Evolutionary conservation across 1,284 basidiomycete species (phyloP), one percentile per base, ranked within the genome.

Genomic region (Paramarasmius palmivorus): DNA sequence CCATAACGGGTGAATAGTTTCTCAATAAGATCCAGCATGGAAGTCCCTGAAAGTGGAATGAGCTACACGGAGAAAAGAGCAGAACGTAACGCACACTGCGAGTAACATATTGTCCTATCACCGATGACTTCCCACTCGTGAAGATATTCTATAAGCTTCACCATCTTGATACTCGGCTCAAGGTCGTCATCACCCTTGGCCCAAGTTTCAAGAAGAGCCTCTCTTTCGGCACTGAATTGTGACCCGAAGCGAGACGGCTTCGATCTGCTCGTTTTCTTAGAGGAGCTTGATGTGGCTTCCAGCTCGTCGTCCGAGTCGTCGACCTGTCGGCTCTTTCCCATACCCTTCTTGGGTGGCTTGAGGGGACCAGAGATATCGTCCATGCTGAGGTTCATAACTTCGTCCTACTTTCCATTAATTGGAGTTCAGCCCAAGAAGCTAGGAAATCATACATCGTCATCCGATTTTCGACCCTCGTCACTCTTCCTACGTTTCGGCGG

Each of bases 31-130:
- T 86, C 81, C 25, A 88, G 74, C 82, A 87, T 86, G 1, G 83
- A 84, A 0, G 86, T 88, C 86, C 86, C 85, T 88, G 14, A 57
- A 22, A 53, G 47, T n/a, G 38, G 39, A 26, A 35, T 19, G 20
- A 22, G n/a, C 32, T 42, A 14, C 26, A 23, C 41, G 10, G 9
- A 49, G 15, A 17, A 29, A 23, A 39, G 9, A 57, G 14, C 52
- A 6, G 52, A 19, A 32, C 46, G n/a, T 17, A 3, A 65, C 81
- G 50, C 55, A 86, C 85, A 88, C 65, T 88, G 86, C 7, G 84
- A 87, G 66, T 84, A 88, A 36, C 78, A 74, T 38, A 88, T 88
- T 2, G 79, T 81, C 73, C 88, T 88, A 65, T 88, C 86, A 0
- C 83, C 84, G 2, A 72, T 73, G 5, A 61, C 59, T n/a, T 84